Evolutionary conservation across 2,329 filamentous ascomycete species (phyloP), one percentile per base, ranked within the genome.

Genomic region (Aspergillus novoparasiticus): DNA sequence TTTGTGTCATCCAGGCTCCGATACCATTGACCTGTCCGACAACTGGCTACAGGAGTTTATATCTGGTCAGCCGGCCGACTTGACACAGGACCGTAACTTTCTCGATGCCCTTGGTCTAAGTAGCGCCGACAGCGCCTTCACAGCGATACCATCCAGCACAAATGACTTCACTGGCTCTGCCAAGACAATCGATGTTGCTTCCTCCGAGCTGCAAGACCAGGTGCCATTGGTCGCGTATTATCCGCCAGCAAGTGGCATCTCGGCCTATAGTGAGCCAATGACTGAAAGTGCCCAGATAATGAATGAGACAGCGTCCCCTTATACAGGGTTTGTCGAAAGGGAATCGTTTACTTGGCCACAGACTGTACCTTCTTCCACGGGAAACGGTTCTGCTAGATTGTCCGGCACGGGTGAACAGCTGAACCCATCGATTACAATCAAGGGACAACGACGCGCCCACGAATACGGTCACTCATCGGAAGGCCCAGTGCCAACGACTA

Each of bases 11-110:
- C 28, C 23, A 70, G 68, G 64, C 14, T 54, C 66, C 28, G 69
- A 71, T 19, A 60, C 58, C 6, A 43, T 72, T 21, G 72, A 73
- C 51, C 59, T 73, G n/a, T 58, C 66, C 1, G 71, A 73, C 23
- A 68, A 60, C 45, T 75, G 73, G 73, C 57, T 74, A n/a, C 71
- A 75, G 39, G 71, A 74, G 28, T 67, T 74, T 21, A 67, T 73
- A 54, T 66, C 70, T 6, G 62, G 59, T 9, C 66, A 67, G 14
- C 60, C 64, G 8, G 50, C 66, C 1, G 68, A 69, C 34, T 19
- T 59, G 6, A 30, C 28, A 5, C 62, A 66, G 8, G 64, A 69
- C 21, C 26, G 58, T 21, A 59, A 57, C 16, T 59, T 69, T 16
- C 23, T 70, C 2, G 65, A 68, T 32, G 23, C 60, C 0, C 59